These are phyloP conservation scores for Cystobasidiaceae sp. DNA, from an alignment of 1,284 basidiomycete genomes.

Conservation along the genomic window DNA sequence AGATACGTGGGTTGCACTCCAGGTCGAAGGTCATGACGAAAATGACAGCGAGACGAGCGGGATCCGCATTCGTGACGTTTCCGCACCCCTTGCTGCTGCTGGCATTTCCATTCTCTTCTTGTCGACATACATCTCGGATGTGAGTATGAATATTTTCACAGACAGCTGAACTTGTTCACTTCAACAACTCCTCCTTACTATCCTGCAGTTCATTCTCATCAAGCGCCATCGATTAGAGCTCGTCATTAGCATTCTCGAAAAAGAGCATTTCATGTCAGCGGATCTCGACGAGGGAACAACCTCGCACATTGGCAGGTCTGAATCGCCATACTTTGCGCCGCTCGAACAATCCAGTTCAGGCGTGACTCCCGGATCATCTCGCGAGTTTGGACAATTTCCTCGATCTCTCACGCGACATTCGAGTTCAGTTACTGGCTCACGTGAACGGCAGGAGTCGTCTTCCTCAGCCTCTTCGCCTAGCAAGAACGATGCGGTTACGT, in stretches of 20 bases:
- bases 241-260: constrained; percentile 32
- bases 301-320: not conserved
- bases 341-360: not conserved
- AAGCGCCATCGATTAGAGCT: constrained; percentile 19
- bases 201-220: not conserved
- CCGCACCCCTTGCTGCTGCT: constrained; percentile 36
- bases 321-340: not conserved
- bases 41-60: constrained; percentile 35
- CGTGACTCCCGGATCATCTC: not conserved
- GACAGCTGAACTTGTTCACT: not conserved
- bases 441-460: not conserved
- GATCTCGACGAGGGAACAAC: not conserved
- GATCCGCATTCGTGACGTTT: constrained; percentile 35
- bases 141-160: not conserved
- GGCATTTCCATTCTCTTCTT: constrained; percentile 39
- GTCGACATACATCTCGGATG: constrained; percentile 35
- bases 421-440: not conserved
- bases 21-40: constrained; percentile 37
- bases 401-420: constrained; percentile 9
- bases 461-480: not conserved
- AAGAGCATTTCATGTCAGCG: constrained; percentile 10
- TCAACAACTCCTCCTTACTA: not conserved
- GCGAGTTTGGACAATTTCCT: not conserved
- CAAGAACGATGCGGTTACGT: not conserved
- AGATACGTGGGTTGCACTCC: constrained; percentile 36